Conservation (phyloP, 2,329 filamentous ascomycete species). For the Microdochium trichocladiopsis region DNA sequence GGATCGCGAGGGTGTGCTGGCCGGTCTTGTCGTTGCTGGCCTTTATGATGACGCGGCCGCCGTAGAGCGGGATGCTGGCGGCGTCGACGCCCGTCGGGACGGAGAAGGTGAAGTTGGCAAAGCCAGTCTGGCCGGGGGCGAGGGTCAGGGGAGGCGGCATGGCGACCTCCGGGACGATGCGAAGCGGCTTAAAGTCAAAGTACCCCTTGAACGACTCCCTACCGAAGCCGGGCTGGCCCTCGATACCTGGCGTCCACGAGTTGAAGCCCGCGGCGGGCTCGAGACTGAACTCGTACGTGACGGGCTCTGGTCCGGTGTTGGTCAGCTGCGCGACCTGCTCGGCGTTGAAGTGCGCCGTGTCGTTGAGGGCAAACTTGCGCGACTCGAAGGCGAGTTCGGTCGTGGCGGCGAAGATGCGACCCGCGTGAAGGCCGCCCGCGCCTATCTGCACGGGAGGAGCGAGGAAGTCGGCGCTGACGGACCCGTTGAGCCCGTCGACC, state of each 20-base stretch:
- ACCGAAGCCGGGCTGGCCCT: conserved; percentile 4
- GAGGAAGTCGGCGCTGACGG: conserved; percentile 10
- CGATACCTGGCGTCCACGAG: conserved; percentile 6
- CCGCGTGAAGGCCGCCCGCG: conserved; percentile 28
- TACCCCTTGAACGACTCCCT: conserved; percentile 8
- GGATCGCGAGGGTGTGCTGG: conserved; percentile 17
- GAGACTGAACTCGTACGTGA: conserved; percentile 25
- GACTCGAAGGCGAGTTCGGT: conserved; percentile 25
- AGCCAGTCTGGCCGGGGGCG: conserved; percentile 7
- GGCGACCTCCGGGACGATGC: conserved; percentile 8
- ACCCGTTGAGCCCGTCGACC: conserved; percentile 13
- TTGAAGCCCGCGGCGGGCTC: conserved; percentile 13
- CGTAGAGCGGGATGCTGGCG: conserved; percentile 21
- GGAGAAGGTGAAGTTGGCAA: conserved; percentile 9
- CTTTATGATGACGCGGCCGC: conserved; percentile 24
- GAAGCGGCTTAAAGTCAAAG: conserved; percentile 5
- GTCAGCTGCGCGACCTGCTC: conserved; percentile 26
- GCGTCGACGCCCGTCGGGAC: conserved; percentile 16
- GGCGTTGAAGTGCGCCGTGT: conserved; percentile 28
- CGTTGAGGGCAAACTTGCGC: conserved; percentile 33
- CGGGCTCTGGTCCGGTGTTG: conserved; percentile 24
- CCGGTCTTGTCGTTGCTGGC: conserved; percentile 18
- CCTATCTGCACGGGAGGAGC: conserved; percentile 32
- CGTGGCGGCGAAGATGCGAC: conserved; percentile 24
- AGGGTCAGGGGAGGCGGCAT: conserved; percentile 8